These are phyloP conservation scores for Starmerella floris DNA, from an alignment of 805 yeast species.

Conservation along the genomic window DNA sequence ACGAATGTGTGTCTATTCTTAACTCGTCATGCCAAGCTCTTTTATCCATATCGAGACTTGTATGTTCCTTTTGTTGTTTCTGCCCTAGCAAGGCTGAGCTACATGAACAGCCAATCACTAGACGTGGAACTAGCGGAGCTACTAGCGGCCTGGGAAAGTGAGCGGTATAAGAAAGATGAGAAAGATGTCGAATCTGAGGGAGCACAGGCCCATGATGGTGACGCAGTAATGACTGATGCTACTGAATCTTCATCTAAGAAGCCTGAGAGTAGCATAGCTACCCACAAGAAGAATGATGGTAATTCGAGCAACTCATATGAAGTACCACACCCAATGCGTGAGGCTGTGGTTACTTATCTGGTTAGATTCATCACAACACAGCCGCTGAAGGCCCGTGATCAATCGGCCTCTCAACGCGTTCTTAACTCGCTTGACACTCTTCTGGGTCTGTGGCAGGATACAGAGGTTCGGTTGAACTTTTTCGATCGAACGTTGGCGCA, in stretches of 20 bases:
- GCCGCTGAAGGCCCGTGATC: constrained; percentile 51
- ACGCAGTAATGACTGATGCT: constrained; percentile 33
- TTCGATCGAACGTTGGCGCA: constrained; percentile 78
- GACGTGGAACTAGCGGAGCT: constrained; percentile 85
- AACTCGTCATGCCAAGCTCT: constrained; percentile 70
- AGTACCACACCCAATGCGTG: constrained; percentile 68
- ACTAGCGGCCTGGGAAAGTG: constrained; percentile 66
- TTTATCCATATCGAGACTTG: constrained; percentile 75
- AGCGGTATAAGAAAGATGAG: constrained; percentile 11
- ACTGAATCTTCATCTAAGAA: constrained; percentile 22
- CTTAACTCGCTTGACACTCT: constrained; percentile 62
- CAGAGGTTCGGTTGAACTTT: constrained; percentile 68
- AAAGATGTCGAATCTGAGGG: constrained; percentile 11
- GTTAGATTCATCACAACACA: constrained; percentile 79
- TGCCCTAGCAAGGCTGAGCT: constrained; percentile 81
- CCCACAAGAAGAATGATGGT: too few species aligned
- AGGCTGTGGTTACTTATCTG: constrained; percentile 78
- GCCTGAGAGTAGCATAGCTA: neutral
- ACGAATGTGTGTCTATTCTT: constrained; percentile 78
- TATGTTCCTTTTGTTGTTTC: constrained; percentile 79
- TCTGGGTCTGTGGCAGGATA: constrained; percentile 78
- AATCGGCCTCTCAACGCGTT: constrained; percentile 69
- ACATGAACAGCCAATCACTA: constrained; percentile 64
- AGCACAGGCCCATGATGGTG: constrained; percentile 14
- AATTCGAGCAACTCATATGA: constrained; percentile 27